Evolutionary conservation across 805 yeast species (phyloP).

Genomic region (Schizosaccharomyces octosporus): DNA sequence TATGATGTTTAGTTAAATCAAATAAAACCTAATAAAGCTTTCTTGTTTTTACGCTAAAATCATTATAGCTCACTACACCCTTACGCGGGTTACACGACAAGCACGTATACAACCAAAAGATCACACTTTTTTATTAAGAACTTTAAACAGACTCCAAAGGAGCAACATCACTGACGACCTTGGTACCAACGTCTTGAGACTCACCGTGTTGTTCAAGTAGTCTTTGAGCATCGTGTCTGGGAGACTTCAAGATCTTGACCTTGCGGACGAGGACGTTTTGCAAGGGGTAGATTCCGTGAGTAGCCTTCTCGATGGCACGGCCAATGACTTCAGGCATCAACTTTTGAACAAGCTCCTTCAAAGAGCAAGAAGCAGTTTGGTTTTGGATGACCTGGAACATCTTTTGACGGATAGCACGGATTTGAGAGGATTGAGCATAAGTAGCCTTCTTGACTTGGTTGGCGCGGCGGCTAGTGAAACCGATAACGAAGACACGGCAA

Average conservation of each 20-base stretch:
- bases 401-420: constrained; percentile 90
- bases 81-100: no score
- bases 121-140: background rate
- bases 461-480: constrained; percentile 92
- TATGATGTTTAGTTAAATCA: no score
- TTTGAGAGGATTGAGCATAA: constrained; percentile 91
- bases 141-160: constrained; percentile 2
- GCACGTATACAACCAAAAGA: background rate
- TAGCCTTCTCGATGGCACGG: constrained; percentile 92
- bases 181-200: constrained; percentile 93
- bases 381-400: constrained; percentile 89
- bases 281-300: constrained; percentile 85
- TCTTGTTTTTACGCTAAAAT: no score
- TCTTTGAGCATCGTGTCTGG: constrained; percentile 94
- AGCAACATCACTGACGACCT: constrained; percentile 31
- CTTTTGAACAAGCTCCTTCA: constrained; percentile 90
- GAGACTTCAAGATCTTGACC: constrained; percentile 94
- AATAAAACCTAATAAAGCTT: no score
- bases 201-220: constrained; percentile 95
- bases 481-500: constrained; percentile 87
- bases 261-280: constrained; percentile 97
- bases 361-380: constrained; percentile 83
- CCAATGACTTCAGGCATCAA: constrained; percentile 96
- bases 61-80: no score
- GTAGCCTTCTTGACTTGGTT: constrained; percentile 95